Base-by-base conservation (phyloP, 2,329 filamentous ascomycete species). In the Calcarisporium arbuscula region DNA sequence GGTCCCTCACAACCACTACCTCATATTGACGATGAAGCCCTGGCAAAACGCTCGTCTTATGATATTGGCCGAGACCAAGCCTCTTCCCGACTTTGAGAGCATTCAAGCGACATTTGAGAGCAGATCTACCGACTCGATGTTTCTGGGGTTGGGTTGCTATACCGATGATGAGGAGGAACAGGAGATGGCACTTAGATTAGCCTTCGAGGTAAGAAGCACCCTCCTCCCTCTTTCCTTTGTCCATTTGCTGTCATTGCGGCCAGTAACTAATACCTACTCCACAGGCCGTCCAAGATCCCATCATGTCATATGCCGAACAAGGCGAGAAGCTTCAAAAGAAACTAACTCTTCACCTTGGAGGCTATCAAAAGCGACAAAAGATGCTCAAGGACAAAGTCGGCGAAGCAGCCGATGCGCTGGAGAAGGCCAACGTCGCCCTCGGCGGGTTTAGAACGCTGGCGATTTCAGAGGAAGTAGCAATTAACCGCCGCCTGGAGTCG, bases 291-390 rank as follows among this genome's bases (percentile, higher is more conserved):
- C 84, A 92, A 59, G 75, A 85, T 30, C 69, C 74, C 7, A 83
- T 95, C 42, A 72, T 85, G 47, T 66, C 73, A 4, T 78, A 80
- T 0, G 92, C 89, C 4, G 81, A 90, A 48, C 74, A 81, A 38
- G 85, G 85, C 35, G 86, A 87, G 54, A 94, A 90, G 60, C 67
- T 94, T 2, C 89, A 96, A 62, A 95, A 95, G 74, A 95, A 92
- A 61, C 74, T 98, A n/a, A 70, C 72, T 0, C 70, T 94, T 35
- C 82, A 92, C 50, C 77, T 94, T 3, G 89, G 89, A 17, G 92
- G 92, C 11, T 98, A 98, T 62, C 81, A 89, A 56, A 80, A 88
- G 47, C 82, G 92, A 20, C 80, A 86, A 21, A 88, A 88, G 58
- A 80, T 77, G 47, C 72, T 98, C 18, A 76, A 79, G 16, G 74